Evolutionary conservation across 2,329 filamentous ascomycete genomes (phyloP), one percentile per base, ranked within the genome.

Genomic region (Trichophyton rubrum): DNA sequence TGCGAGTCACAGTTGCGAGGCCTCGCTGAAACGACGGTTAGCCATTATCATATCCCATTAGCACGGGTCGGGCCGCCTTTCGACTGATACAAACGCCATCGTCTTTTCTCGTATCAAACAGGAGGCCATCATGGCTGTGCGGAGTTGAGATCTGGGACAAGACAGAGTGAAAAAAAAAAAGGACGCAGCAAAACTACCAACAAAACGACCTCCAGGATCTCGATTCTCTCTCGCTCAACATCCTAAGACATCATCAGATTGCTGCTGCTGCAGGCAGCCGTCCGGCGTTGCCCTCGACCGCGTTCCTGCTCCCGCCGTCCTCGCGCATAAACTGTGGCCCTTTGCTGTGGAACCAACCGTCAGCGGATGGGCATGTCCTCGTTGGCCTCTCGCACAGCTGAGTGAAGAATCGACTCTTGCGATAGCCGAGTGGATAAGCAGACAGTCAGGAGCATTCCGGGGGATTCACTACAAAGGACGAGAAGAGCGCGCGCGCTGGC

Each of bases 401-500:
- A 22, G 20, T 53, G 33, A 53, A 53, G 49, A 6, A 33, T 7
- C 49, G 24, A 15, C 24, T 30, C 27, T 33, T 53, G 49, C 17
- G 49, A 53, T 13, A 53, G 45, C 45, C 24, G 27, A 7, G n/a
- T 22, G 24, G 45, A 30, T n/a, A 53, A 27, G 27, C 27, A 20
- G 49, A 20, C 11, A 33, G 49, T 7, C 22, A 53, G 9, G 24
- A 33, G 15, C 15, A 4, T 33, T 33, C n/a, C 17, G 49, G 49
- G 24, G 38, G 38, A 4, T n/a, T n/a, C 15, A 9, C 49, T 30
- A 5, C 49, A 5, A 30, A 51, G 24, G 49, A 33, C 49, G 49
- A 53, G 49, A 33, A 22, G 49, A 57, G 38, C 55, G 55, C 55
- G 38, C 55, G 38, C 55, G 55, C 55, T 57, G 55, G 65, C 63